phyloP scores from a whole-genome alignment of 331 rosid genomes.

The Malus hybrid region DNA sequence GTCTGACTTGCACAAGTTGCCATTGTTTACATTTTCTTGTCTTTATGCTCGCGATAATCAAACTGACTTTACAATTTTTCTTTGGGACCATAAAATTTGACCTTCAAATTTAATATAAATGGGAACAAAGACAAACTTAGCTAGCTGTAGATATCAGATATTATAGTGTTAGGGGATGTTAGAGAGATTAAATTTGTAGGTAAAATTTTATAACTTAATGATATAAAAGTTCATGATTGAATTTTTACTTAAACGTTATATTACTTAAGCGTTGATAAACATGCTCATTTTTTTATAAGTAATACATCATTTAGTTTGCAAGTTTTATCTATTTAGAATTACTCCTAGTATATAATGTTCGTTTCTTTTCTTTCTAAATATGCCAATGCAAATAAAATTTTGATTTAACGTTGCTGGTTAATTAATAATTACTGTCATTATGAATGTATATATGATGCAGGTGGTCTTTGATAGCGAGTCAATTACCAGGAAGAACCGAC shows the following conservation, averaged over 20 bases:
- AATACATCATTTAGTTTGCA: too few species aligned
- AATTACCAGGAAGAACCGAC: constrained; percentile 82
- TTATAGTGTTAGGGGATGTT: too few species aligned
- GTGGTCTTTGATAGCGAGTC: constrained; percentile 81
- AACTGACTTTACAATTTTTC: background rate
- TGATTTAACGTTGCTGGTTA: background rate
- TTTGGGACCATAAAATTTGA: background rate
- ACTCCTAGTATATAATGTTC: background rate
- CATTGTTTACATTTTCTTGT: background rate
- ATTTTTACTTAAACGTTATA: too few species aligned
- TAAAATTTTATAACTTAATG: too few species aligned
- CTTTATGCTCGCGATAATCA: background rate
- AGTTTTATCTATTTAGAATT: too few species aligned
- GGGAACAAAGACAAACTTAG: background rate
- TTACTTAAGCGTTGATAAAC: too few species aligned
- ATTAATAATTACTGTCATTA: background rate
- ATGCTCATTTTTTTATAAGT: rapidly evolving
- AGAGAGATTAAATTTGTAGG: too few species aligned
- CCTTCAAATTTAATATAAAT: background rate
- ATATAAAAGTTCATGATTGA: too few species aligned
- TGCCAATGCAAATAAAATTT: background rate
- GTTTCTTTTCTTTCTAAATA: background rate
- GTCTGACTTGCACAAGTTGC: background rate
- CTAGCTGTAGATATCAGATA: background rate
- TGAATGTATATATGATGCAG: constrained; percentile 19